Conservation (phyloP, 1,284 basidiomycete genomes). For the Fistulinella cinereoalba region DNA sequence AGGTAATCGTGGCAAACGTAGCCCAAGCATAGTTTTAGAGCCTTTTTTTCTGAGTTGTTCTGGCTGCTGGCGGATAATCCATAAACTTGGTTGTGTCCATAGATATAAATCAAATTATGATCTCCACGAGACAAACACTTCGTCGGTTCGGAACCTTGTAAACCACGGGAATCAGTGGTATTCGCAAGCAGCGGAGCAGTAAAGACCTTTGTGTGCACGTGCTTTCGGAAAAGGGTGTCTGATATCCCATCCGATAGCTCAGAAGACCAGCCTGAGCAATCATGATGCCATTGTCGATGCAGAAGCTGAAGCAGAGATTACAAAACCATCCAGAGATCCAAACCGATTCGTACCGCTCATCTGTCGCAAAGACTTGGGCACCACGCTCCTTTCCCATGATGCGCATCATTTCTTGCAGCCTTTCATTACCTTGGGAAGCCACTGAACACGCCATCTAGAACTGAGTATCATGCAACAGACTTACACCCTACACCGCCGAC, state of each 20-base stretch:
- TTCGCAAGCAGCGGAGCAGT: not conserved
- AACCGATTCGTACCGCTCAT: constrained; percentile 71
- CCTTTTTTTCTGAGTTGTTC: constrained; percentile 2
- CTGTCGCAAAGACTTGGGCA: constrained; percentile 92
- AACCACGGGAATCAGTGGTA: constrained; percentile 6
- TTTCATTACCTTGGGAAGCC: constrained; percentile 67
- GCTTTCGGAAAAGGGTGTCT: constrained; percentile 75
- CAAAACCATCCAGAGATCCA: not conserved
- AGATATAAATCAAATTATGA: constrained; percentile 31
- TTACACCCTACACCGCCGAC: constrained; percentile 98
- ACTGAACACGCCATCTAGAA: not conserved
- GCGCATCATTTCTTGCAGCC: constrained; percentile 98
- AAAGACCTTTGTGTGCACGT: constrained; percentile 84
- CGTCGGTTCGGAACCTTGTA: constrained; percentile 83
- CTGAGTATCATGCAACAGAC: constrained; percentile 34
- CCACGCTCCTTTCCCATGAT: constrained; percentile 92
- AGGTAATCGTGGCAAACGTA: constrained; percentile 51
- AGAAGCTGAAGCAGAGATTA: constrained; percentile 62
- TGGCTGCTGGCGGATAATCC: too few relatives aligned
- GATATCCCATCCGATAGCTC: constrained; percentile 88
- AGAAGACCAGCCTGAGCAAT: constrained; percentile 97
- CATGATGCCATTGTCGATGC: constrained; percentile 99
- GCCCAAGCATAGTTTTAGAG: constrained; percentile 21
- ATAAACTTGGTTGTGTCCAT: not conserved
- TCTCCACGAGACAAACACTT: constrained; percentile 88